These are phyloP conservation scores for Lavandula angustifolia DNA, from an alignment of 257 asterid genomes.

Conservation along the genomic window DNA sequence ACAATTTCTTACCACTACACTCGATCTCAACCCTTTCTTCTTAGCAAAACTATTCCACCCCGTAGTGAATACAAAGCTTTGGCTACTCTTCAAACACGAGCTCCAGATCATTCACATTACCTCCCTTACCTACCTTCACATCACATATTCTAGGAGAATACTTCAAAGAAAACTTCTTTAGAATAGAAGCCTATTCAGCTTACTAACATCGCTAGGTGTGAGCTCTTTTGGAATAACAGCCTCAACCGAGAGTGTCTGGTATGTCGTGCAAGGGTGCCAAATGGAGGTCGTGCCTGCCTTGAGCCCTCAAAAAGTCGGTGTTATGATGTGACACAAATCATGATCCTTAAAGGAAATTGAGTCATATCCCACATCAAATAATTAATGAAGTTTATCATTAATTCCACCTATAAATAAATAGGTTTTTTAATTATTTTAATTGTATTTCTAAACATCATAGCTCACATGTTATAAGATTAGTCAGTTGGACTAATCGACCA, in stretches of 20 bases:
- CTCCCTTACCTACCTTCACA: not conserved
- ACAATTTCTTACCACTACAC: slow-evolving; percentile 27
- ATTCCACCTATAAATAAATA: too few species aligned
- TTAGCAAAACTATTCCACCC: slow-evolving; percentile 65
- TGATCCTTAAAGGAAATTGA: too few species aligned
- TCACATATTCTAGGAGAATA: slow-evolving; percentile 43
- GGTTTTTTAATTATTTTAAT: too few species aligned
- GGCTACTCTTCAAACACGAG: slow-evolving; percentile 63
- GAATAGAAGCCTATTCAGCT: slow-evolving; percentile 58
- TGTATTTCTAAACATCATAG: too few species aligned
- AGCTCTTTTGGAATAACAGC: slow-evolving; percentile 57
- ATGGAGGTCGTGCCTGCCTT: slow-evolving; percentile 6
- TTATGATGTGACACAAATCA: too few species aligned
- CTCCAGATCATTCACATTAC: slow-evolving; percentile 39
- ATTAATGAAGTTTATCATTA: too few species aligned
- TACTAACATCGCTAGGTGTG: slow-evolving; percentile 63
- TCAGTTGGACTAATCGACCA: too few species aligned
- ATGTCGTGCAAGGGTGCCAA: not conserved
- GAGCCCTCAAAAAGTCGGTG: slow-evolving; percentile 41
- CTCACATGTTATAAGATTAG: too few species aligned
- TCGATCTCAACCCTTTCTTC: slow-evolving; percentile 48
- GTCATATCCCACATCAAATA: too few species aligned
- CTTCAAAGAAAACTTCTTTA: slow-evolving; percentile 48
- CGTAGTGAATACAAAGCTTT: slow-evolving; percentile 66
- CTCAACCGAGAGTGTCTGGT: not conserved